Conservation (phyloP, 2,329 filamentous ascomycete species). For the Sphaerulina vaccinii region DNA sequence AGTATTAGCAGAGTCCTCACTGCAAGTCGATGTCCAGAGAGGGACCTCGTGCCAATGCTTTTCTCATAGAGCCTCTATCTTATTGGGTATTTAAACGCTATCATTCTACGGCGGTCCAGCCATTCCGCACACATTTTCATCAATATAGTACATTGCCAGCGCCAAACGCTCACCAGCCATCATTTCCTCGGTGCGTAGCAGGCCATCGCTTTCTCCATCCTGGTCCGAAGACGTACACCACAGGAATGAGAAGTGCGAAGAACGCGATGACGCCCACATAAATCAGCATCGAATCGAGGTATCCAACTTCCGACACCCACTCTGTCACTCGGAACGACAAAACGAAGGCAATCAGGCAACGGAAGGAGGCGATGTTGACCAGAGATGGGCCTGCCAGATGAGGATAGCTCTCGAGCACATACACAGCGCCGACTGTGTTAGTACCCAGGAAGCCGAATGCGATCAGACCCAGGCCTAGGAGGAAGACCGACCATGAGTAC, state of each 20-base stretch:
- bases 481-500: conserved; percentile 31
- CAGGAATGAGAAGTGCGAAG: conserved; percentile 29
- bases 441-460: conserved; percentile 34
- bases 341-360: conserved; percentile 35
- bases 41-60: no score
- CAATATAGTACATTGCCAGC: neutral
- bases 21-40: no score
- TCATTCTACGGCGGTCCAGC: neutral
- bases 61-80: no score
- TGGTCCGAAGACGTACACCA: conserved; percentile 30
- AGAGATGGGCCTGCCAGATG: conserved; percentile 35
- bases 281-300: conserved; percentile 32
- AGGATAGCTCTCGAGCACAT: conserved; percentile 36
- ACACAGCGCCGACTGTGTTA: conserved; percentile 36
- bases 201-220: conserved; percentile 28
- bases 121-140: neutral
- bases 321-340: conserved; percentile 31
- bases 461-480: conserved; percentile 33
- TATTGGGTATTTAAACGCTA: no score
- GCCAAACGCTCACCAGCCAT: conserved; percentile 11
- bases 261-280: conserved; percentile 32
- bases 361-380: conserved; percentile 36
- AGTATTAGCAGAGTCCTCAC: no score
- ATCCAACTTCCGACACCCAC: conserved; percentile 33
- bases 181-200: conserved; percentile 14